Conservation (phyloP, 208 protist genomes). For the Trypanosoma cruzi region DNA sequence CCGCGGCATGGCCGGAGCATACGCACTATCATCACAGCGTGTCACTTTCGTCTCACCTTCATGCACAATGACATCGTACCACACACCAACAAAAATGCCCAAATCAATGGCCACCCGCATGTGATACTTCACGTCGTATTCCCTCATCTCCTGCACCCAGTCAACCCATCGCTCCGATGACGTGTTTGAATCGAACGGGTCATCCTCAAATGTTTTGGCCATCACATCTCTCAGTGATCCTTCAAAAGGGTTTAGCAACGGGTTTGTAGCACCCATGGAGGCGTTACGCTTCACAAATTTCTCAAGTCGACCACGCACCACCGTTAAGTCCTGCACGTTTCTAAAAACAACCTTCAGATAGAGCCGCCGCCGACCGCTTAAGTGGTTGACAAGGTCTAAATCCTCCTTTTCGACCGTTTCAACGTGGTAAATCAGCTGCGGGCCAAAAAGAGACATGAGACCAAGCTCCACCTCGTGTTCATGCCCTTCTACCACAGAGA, state of each 20-base stretch:
- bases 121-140: constrained; percentile 99
- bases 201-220: constrained; percentile 68
- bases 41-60: constrained; percentile 71
- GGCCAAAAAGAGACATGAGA: constrained; percentile 91
- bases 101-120: constrained; percentile 97
- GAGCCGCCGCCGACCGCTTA: constrained; percentile 91
- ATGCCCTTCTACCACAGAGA: constrained; percentile 77
- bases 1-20: constrained; percentile 91
- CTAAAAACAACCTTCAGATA: constrained; percentile 96
- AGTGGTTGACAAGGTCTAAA: constrained; percentile 96
- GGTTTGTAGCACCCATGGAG: constrained; percentile 39
- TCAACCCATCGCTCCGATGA: constrained; percentile 80
- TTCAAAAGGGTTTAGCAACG: constrained; percentile 50
- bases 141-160: constrained; percentile 97
- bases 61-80: constrained; percentile 95
- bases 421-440: constrained; percentile 82
- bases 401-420: constrained; percentile 94
- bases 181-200: constrained; percentile 30
- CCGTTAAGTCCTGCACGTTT: constrained; percentile 94
- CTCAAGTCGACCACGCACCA: constrained; percentile 84
- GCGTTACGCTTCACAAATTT: constrained; percentile 84
- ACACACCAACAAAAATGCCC: constrained; percentile 94
- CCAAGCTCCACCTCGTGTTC: constrained; percentile 95
- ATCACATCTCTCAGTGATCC: constrained; percentile 74
- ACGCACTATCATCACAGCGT: constrained; percentile 85